Base-by-base conservation (phyloP, 176 grass and related monocot species). In the Chrysopogon serrulatus region DNA sequence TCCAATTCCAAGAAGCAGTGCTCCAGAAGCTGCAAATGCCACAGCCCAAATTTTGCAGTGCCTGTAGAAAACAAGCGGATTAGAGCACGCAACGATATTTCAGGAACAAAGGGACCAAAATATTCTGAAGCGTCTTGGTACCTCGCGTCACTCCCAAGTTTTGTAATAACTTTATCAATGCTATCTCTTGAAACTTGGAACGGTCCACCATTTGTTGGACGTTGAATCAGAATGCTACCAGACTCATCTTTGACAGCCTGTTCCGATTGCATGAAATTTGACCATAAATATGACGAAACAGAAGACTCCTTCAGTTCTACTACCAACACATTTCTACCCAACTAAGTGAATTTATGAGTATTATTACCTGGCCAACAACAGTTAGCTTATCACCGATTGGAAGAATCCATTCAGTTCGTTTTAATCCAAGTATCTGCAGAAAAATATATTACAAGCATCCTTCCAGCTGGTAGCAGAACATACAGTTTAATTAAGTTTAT, bases 281-380 rank as follows among this genome's bases (percentile, higher is more conserved):
- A 23, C 1, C 7, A 41, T 19, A 10, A 82, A 79, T 21, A 73
- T 49, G 10, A 62, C 26, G 41, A 31, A 69, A 61, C 17, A 56
- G 21, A 56, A 79, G n/a, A 79, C 28, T 28, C 26, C 4, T 23
- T 0, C 32, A 10, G 27, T 12, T 74, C 24, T 32, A 45, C 24
- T 32, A 45, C 42, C 42, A 73, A 48, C 8, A 48, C 30, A 54
- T 19, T 53, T 34, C 18, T 23, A 74, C 24, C 69, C 69, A 26
- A 72, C 40, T 16, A 47, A 24, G n/a, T 28, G 11, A 28, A 17
- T 17, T 71, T 71, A 31, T 16, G 24, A 47, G 16, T 73, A 60
- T n/a, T 73, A 60, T n/a, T 88, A 94, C 92, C 92, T 91, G 86
- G 41, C 88, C 92, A 86, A 94, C 86, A 77, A 90, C 79, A 78